These are phyloP conservation scores for Alternaria conjuncta DNA, from an alignment of 2,329 filamentous ascomycete species.

Conservation along the genomic window DNA sequence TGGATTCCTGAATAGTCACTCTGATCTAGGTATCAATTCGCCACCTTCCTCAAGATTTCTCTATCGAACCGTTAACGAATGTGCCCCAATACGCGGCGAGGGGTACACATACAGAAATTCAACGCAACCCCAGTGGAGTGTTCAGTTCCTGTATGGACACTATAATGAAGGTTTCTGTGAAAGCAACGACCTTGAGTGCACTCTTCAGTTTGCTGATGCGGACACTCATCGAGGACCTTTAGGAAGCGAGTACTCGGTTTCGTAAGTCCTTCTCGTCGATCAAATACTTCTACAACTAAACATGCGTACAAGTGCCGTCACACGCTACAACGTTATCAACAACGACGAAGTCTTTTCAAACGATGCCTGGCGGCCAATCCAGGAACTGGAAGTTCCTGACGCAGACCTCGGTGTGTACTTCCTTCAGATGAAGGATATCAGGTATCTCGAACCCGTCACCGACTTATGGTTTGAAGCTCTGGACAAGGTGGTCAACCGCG, in stretches of 20 bases:
- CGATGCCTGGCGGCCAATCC: background rate
- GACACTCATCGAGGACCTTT: background rate
- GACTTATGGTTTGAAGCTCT: background rate
- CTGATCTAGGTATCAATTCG: conserved; percentile 33
- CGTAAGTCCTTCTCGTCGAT: background rate
- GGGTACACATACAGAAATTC: conserved; percentile 7
- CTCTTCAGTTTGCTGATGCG: background rate
- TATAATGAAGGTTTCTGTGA: background rate
- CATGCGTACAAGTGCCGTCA: background rate
- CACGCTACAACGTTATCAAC: background rate
- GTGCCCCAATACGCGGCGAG: conserved; percentile 27
- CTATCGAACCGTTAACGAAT: conserved; percentile 25
- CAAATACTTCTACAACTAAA: background rate
- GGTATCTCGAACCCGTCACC: background rate
- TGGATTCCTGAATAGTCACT: conserved; percentile 27
- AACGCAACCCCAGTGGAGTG: background rate
- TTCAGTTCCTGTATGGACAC: background rate
- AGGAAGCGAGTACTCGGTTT: background rate
- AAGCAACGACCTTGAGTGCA: background rate
- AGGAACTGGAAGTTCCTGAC: background rate
- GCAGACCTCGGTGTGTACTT: background rate
- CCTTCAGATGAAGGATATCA: background rate
- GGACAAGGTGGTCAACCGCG: background rate
- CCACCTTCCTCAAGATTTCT: conserved; percentile 26
- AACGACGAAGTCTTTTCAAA: background rate